Evolutionary conservation across 768 basidiomycete genomes (phyloP).

Genomic region (Leccinum ochraceum): DNA sequence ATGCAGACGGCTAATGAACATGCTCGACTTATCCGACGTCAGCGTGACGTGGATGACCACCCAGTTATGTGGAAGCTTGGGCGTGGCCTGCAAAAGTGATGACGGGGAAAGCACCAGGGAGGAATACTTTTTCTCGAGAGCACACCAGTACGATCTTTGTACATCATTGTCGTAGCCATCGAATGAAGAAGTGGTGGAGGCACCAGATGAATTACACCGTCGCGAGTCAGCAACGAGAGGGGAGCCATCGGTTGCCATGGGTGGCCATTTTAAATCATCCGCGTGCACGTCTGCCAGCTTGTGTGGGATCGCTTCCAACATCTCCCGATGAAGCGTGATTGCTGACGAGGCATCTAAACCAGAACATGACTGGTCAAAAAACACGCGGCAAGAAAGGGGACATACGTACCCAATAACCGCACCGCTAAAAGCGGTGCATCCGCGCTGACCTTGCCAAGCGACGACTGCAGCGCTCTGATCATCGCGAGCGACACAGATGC

Average conservation of each 20-base stretch:
- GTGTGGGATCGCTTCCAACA: constrained; percentile 76
- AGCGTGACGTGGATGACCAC: constrained; percentile 81
- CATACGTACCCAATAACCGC: constrained; percentile 56
- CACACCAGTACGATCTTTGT: constrained; percentile 60
- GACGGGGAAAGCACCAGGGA: constrained; percentile 26
- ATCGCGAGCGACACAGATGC: constrained; percentile 69
- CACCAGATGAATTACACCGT: constrained; percentile 21
- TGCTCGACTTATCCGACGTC: constrained; percentile 77
- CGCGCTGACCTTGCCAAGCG: constrained; percentile 62
- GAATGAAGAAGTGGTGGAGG: constrained; percentile 17
- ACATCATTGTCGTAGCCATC: constrained; percentile 40
- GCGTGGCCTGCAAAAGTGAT: constrained; percentile 42
- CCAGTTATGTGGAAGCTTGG: constrained; percentile 73
- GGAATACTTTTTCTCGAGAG: constrained; percentile 54
- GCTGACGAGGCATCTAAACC: constrained; percentile 68
- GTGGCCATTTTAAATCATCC: constrained; percentile 81
- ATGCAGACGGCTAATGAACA: constrained; percentile 82
- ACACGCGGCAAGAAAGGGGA: background rate
- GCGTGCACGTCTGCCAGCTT: constrained; percentile 54
- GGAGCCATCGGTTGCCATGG: constrained; percentile 46
- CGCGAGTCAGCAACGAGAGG: constrained; percentile 30
- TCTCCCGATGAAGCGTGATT: constrained; percentile 81
- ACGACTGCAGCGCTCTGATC: constrained; percentile 76
- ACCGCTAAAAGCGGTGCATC: constrained; percentile 58
- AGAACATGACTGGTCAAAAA: background rate